Evolutionary conservation across 768 basidiomycete genomes (phyloP).

Genomic region (Hypsizygus marmoreus): DNA sequence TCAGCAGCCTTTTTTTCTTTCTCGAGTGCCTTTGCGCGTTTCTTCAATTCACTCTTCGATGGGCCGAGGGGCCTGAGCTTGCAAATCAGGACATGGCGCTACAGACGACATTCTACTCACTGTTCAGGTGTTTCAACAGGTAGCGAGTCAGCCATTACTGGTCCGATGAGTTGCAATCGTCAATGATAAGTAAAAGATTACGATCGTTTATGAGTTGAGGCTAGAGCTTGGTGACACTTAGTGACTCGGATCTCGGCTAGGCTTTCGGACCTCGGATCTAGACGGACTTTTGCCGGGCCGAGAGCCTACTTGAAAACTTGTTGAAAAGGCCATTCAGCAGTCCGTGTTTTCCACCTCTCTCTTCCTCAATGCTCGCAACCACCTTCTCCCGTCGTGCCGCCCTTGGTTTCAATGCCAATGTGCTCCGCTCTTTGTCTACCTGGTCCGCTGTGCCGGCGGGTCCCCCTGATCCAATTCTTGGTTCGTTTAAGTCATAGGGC

Average conservation of each 20-base stretch:
- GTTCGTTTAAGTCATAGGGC: conserved; percentile 39
- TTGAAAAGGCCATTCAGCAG: conserved; percentile 5
- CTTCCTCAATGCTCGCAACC: conserved; percentile 46
- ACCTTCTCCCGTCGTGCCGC: conserved; percentile 53
- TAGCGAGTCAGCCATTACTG: conserved; percentile 15
- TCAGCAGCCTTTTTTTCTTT: conserved; percentile 90
- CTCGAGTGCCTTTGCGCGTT: conserved; percentile 86
- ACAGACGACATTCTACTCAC: conserved; percentile 1
- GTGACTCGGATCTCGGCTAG: no score
- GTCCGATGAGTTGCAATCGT: no score
- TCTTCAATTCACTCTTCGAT: conserved; percentile 89
- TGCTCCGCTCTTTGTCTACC: conserved; percentile 58
- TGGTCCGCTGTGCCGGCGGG: conserved; percentile 87
- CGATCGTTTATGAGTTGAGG: no score
- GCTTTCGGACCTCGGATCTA: conserved; percentile 3
- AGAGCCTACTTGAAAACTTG: not conserved
- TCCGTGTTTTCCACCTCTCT: conserved; percentile 25
- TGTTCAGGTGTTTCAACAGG: conserved; percentile 7
- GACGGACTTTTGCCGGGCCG: conserved; percentile 8
- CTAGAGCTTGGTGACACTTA: no score
- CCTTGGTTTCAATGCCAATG: conserved; percentile 33
- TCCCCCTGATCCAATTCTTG: conserved; percentile 92
- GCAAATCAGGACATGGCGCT: not conserved
- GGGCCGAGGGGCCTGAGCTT: conserved; percentile 46
- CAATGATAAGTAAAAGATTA: no score